phyloP scores from a whole-genome alignment of 345 rosid genomes.

The Viola odorata region DNA sequence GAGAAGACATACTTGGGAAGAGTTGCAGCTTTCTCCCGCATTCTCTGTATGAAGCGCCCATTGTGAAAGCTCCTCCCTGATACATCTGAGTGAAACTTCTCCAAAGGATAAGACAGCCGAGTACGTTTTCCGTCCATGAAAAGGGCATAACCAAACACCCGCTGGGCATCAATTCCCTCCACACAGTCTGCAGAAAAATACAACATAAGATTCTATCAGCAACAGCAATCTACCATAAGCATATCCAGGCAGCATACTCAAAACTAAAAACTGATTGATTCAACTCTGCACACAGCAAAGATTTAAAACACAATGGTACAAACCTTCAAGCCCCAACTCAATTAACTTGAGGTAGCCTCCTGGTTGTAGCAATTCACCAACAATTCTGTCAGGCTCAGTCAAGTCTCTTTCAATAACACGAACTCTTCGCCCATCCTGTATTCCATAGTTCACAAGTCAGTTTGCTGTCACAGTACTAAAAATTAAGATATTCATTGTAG shows the following conservation, averaged over 20 bases:
- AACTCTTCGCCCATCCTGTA: slow-evolving; percentile 29
- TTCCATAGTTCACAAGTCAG: not conserved
- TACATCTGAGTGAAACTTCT: slow-evolving; percentile 23
- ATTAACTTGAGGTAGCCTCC: slow-evolving; percentile 29
- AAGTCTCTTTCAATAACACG: slow-evolving; percentile 31
- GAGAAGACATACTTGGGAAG: slow-evolving; percentile 22
- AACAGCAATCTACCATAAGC: not conserved
- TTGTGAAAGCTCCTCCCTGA: slow-evolving; percentile 30
- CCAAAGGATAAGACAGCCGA: slow-evolving; percentile 27
- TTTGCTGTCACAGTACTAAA: not conserved
- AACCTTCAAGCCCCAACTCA: slow-evolving; percentile 32
- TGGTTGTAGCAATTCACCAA: slow-evolving; percentile 31
- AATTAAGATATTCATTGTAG: not conserved
- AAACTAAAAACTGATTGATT: too few species aligned
- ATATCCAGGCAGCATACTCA: not conserved
- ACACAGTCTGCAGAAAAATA: slow-evolving; percentile 19
- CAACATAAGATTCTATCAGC: not conserved
- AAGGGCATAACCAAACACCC: slow-evolving; percentile 28
- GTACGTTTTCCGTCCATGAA: slow-evolving; percentile 25
- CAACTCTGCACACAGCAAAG: too few species aligned
- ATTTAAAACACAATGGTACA: too few species aligned
- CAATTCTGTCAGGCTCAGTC: slow-evolving; percentile 34
- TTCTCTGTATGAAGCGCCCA: slow-evolving; percentile 27
- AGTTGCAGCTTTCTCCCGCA: slow-evolving; percentile 25
- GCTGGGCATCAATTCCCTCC: slow-evolving; percentile 24